Conservation (phyloP, 164 flowering plant species). For the Macadamia tetraphylla region DNA sequence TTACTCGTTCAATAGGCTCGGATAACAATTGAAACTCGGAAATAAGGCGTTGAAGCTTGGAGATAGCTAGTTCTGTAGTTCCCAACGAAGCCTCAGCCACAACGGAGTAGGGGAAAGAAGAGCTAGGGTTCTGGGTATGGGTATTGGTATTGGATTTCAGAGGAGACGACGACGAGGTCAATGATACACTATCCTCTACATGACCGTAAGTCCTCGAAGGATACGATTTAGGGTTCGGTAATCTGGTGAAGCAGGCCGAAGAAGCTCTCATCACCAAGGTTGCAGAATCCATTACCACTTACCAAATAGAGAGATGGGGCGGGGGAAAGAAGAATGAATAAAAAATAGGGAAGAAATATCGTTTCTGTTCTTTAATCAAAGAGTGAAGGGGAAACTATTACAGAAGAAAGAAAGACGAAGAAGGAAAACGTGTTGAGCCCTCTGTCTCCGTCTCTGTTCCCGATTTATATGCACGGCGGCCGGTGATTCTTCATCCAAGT, state of each 20-base stretch:
- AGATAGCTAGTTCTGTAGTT: slow-evolving; percentile 16
- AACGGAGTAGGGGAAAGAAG: slow-evolving; percentile 29
- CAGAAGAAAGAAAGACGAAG: not conserved
- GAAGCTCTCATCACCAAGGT: slow-evolving; percentile 19
- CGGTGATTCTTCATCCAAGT: too few species aligned
- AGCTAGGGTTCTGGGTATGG: slow-evolving; percentile 8
- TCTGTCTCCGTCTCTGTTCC: too few species aligned
- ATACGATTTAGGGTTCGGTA: slow-evolving; percentile 3
- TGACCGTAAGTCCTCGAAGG: not conserved
- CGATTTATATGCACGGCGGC: too few species aligned
- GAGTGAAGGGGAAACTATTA: not conserved
- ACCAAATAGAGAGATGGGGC: not conserved
- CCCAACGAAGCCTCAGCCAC: slow-evolving; percentile 16
- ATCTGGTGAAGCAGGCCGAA: slow-evolving; percentile 3
- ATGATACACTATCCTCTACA: not conserved
- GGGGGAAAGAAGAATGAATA: too few species aligned
- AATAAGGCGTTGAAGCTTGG: slow-evolving; percentile 25
- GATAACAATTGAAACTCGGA: slow-evolving; percentile 44
- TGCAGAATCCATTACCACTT: slow-evolving; percentile 23
- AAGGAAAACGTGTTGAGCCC: not conserved
- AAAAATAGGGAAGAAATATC: too few species aligned
- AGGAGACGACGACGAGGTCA: not conserved
- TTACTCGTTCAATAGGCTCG: slow-evolving; percentile 57
- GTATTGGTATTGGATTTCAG: slow-evolving; percentile 3
- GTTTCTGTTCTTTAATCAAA: too few species aligned